Conservation (phyloP, 345 rosid genomes). For the Salix viminalis region DNA sequence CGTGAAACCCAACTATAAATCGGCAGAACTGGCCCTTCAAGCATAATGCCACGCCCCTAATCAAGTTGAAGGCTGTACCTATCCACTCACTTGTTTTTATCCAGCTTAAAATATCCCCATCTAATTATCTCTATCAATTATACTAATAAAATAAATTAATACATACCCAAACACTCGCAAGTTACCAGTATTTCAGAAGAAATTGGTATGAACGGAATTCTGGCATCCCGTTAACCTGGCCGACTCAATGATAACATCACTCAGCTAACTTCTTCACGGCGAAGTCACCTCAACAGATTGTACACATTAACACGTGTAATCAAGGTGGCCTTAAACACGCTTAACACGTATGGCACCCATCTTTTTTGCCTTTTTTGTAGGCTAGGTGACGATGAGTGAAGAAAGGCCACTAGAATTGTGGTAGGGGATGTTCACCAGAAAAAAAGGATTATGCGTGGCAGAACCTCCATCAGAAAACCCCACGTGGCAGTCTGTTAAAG, state of each 20-base stretch:
- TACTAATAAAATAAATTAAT: not conserved
- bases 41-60: not conserved
- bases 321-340: not conserved
- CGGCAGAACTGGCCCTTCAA: not conserved
- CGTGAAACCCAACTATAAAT: not conserved
- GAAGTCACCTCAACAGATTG: slow-evolving; percentile 2
- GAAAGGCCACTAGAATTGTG: not conserved
- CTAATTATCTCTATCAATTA: not conserved
- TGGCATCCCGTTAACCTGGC: not conserved
- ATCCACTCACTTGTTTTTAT: not conserved
- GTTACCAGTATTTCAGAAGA: not conserved
- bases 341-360: not conserved
- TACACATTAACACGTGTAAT: not conserved
- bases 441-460: slow-evolving; percentile 6
- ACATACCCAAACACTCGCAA: not conserved
- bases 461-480: not conserved
- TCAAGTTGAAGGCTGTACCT: not conserved
- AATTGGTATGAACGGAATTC: not conserved
- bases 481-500: slow-evolving; percentile 18
- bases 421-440: not conserved
- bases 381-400: not conserved
- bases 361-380: not conserved
- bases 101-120: not conserved
- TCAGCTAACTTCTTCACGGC: not conserved
- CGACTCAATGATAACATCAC: not conserved